Conservation (phyloP, 169 alveolate species). For the Eimeria maxima region DNA sequence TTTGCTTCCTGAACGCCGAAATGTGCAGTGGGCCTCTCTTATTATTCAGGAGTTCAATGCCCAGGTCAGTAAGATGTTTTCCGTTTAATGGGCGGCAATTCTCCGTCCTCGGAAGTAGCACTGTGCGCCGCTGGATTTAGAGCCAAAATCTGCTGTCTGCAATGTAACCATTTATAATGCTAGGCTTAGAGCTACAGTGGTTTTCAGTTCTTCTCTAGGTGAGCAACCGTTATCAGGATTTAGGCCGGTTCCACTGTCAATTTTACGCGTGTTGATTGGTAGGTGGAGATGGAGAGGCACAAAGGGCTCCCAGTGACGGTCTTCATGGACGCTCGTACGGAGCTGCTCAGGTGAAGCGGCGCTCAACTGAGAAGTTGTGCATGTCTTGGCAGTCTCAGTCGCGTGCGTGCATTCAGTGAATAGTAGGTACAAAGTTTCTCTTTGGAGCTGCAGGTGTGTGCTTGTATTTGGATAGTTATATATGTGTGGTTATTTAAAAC, state of each 20-base stretch:
- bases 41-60: conserved; percentile 83
- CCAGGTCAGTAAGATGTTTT: conserved; percentile 45
- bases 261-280: neutral
- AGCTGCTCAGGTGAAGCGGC: conserved; percentile 69
- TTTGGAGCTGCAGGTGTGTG: neutral
- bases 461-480: neutral
- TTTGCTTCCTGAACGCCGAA: conserved; percentile 72
- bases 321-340: conserved; percentile 84
- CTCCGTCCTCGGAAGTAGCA: neutral
- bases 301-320: conserved; percentile 80
- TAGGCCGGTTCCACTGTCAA: no score
- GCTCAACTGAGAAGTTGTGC: neutral
- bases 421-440: neutral
- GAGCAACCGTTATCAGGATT: neutral
- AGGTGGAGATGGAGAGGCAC: conserved; percentile 83
- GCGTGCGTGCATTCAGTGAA: neutral
- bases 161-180: neutral
- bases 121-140: neutral
- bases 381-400: neutral
- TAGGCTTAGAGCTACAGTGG: neutral
- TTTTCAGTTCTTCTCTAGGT: neutral
- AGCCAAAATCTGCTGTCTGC: neutral
- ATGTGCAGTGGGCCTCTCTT: conserved; percentile 84
- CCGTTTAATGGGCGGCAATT: neutral
- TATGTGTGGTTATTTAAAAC: neutral